These are phyloP conservation scores for Phytophthora constricta DNA, from an alignment of 352 stramenopile genomes.

Conservation along the genomic window DNA sequence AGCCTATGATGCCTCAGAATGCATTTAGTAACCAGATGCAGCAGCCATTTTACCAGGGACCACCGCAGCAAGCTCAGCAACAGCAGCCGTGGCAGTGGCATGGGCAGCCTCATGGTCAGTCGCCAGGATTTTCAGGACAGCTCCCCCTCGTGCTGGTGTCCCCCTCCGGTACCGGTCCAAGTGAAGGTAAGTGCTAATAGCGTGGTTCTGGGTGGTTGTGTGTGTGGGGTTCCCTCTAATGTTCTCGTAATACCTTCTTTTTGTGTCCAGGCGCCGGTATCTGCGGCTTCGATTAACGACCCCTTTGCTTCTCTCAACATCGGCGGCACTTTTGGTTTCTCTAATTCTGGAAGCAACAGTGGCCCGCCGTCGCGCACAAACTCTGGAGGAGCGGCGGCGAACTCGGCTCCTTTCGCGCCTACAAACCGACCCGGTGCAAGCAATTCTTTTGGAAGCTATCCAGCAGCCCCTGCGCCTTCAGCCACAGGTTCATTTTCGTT, in stretches of 20 bases:
- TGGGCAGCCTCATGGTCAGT: constrained; percentile 39
- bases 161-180: constrained; percentile 30
- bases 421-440: constrained; percentile 18
- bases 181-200: constrained; percentile 44
- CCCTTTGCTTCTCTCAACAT: constrained; percentile 79
- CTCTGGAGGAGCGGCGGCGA: constrained; percentile 27
- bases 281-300: constrained; percentile 61
- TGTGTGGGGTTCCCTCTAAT: constrained; percentile 11
- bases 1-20: constrained; percentile 24
- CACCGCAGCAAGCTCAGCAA: constrained; percentile 37
- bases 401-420: constrained; percentile 32
- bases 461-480: constrained; percentile 15
- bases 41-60: constrained; percentile 42
- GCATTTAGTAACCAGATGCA: constrained; percentile 38
- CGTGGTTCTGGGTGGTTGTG: neutral
- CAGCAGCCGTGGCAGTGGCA: constrained; percentile 67
- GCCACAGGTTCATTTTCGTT: constrained; percentile 53
- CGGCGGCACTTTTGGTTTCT: constrained; percentile 52
- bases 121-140: constrained; percentile 16
- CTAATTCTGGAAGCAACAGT: constrained; percentile 24
- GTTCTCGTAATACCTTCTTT: neutral
- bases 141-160: constrained; percentile 27
- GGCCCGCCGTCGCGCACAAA: constrained; percentile 17
- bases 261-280: constrained; percentile 28
- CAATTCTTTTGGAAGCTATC: constrained; percentile 34